Evolutionary conservation across 768 basidiomycete species (phyloP), one percentile per base, ranked within the genome.

Genomic region (Lepiota venenata): DNA sequence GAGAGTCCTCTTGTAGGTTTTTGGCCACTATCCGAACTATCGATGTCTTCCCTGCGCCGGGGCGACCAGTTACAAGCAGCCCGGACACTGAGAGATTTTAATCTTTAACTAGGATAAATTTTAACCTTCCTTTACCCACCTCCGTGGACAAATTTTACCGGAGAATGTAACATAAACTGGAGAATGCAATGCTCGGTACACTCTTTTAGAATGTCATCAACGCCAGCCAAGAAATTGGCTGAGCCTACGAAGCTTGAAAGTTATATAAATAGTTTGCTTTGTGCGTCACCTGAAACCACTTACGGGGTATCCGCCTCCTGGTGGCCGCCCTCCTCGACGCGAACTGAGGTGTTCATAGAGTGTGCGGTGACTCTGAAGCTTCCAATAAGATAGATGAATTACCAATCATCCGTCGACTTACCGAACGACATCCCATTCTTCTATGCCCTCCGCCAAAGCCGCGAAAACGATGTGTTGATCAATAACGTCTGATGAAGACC

Each of bases 31-130:
- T 72, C 46, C 76, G 79, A 2, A 83, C 83, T 38, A 95, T 76
- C 0, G 88, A 87, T 0, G 93, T 93, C 66, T 93, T 93, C 0
- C 94, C 94, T 0, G 85, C 80, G 0, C 94, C 93, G 18, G 81
- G 73, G 12, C 85, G 78, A 0, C 94, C 94, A 0, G 86, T 87
- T 6, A 98, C 64, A 5, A 97, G 76, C 27, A 91, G 71, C 2
- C 81, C 81, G 36, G 87, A 79, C 14, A 87, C 89, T 91, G 57
- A 9, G 32, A 11, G 8, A 32, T 32, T 32, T 32, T 11, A 32
- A 32, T 9, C 10, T 32, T 9, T 4, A 9, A 11, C 32, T 8
- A 9, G 10, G 41, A 37, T 4, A n/a, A 9, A 3, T 7, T 8
- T 20, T 42, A n/a, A 25, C 32, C 16, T 18, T 20, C 25, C 11